Conservation (phyloP, 75 land plant species). For the Chamaecyparis obtusa region DNA sequence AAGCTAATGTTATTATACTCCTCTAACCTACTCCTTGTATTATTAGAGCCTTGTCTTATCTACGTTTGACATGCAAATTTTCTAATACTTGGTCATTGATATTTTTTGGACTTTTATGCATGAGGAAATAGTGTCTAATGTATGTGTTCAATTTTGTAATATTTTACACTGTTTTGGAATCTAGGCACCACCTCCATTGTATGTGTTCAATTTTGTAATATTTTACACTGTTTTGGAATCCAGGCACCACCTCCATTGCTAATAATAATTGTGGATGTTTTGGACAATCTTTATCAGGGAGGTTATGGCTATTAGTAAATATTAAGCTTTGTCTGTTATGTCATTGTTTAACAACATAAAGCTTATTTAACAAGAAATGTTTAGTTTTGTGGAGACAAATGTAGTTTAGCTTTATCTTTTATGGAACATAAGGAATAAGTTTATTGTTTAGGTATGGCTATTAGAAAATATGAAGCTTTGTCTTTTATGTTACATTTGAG, state of each 20-base stretch:
- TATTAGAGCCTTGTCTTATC: background rate
- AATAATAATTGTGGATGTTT: background rate
- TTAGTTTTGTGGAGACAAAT: background rate
- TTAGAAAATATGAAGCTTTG: background rate
- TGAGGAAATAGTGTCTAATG: background rate
- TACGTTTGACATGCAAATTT: background rate
- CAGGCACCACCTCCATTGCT: background rate
- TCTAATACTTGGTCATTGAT: background rate
- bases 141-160: background rate
- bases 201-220: background rate
- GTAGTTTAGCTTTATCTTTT: no score
- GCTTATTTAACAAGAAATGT: background rate
- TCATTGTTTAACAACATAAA: background rate
- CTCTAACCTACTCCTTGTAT: no score
- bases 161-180: background rate
- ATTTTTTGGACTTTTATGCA: background rate
- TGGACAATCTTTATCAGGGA: background rate
- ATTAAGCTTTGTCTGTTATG: background rate
- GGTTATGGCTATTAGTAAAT: no score
- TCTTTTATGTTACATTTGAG: background rate
- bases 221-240: background rate
- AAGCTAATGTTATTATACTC: background rate
- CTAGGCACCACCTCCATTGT: background rate
- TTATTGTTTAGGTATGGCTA: background rate
- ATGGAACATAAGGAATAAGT: no score